Percentiles rank a stretch among this genome's conserved stretches.
Evolutionary conservation across 768 basidiomycete species (phyloP).

Genomic region (Thelephora aurantiotincta): DNA sequence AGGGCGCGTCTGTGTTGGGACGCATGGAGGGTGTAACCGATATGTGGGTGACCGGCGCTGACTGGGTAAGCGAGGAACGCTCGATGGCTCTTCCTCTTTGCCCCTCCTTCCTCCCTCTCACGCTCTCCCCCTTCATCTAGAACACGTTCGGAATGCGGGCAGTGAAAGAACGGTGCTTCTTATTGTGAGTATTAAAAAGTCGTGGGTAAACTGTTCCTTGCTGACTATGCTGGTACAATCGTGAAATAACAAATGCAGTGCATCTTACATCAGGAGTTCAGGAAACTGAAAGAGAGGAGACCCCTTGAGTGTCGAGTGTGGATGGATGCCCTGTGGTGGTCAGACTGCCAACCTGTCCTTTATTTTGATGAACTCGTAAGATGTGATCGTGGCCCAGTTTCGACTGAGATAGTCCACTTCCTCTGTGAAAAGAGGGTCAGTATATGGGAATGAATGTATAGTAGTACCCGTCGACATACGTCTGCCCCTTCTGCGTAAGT

Average conservation of each 20-base stretch:
- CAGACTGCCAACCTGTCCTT: conserved; percentile 42
- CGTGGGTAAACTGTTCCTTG: neutral
- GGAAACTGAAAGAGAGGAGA: conserved; percentile 4
- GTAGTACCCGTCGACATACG: neutral
- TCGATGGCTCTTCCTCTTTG: conserved; percentile 1
- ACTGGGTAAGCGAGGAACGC: conserved; percentile 54
- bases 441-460: neutral
- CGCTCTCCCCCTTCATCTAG: conserved; percentile 26
- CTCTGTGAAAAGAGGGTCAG: neutral
- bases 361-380: conserved; percentile 37
- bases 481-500: neutral
- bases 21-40: conserved; percentile 87
- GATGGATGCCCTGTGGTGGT: conserved; percentile 6
- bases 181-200: conserved; percentile 27
- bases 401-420: conserved; percentile 35
- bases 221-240: neutral
- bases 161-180: conserved; percentile 73
- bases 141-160: conserved; percentile 70
- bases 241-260: neutral
- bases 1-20: conserved; percentile 82
- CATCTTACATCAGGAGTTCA: conserved; percentile 1
- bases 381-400: conserved; percentile 33
- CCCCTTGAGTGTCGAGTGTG: neutral
- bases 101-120: conserved; percentile 3
- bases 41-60: conserved; percentile 73